phyloP scores from a whole-genome alignment of 2,329 filamentous ascomycete genomes.

The Raffaelea arxii region DNA sequence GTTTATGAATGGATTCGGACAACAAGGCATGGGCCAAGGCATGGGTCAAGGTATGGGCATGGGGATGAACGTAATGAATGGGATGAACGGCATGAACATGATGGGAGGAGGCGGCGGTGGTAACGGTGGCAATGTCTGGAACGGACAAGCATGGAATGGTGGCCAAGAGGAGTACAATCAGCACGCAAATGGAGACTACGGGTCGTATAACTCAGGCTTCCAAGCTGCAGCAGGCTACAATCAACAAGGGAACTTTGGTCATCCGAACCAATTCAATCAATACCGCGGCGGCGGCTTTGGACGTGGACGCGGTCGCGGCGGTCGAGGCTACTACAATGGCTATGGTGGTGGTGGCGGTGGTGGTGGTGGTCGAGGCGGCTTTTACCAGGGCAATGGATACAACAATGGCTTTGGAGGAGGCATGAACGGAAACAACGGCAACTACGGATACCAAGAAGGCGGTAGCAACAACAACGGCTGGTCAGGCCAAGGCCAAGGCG shows the following conservation, averaged over 20 bases:
- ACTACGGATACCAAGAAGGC: background rate
- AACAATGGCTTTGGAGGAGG: conserved; percentile 8
- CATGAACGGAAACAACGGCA: background rate
- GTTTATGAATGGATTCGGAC: conserved; percentile 55
- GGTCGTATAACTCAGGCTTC: conserved; percentile 68
- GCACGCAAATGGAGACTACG: conserved; percentile 80
- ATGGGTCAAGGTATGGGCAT: too few relatives aligned
- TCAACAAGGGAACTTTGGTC: conserved; percentile 78
- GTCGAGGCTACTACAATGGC: conserved; percentile 50
- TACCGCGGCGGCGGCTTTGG: conserved; percentile 60
- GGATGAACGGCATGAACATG: conserved; percentile 74
- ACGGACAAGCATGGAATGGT: conserved; percentile 72
- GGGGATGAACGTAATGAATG: conserved; percentile 61
- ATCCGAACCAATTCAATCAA: conserved; percentile 68
- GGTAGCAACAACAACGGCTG: background rate
- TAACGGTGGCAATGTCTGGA: conserved; percentile 62
- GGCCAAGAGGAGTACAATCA: conserved; percentile 84
- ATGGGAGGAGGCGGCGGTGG: conserved; percentile 60
- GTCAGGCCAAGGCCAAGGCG: too few relatives aligned
- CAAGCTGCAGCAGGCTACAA: conserved; percentile 69
- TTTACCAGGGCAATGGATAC: conserved; percentile 33
- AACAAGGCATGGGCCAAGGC: conserved; percentile 63
- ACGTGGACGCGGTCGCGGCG: conserved; percentile 57
- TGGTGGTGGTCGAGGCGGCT: too few relatives aligned
- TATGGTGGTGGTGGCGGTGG: conserved; percentile 48